Evolutionary conservation across 805 yeast genomes (phyloP).

Genomic region (Naumovozyma castellii): DNA sequence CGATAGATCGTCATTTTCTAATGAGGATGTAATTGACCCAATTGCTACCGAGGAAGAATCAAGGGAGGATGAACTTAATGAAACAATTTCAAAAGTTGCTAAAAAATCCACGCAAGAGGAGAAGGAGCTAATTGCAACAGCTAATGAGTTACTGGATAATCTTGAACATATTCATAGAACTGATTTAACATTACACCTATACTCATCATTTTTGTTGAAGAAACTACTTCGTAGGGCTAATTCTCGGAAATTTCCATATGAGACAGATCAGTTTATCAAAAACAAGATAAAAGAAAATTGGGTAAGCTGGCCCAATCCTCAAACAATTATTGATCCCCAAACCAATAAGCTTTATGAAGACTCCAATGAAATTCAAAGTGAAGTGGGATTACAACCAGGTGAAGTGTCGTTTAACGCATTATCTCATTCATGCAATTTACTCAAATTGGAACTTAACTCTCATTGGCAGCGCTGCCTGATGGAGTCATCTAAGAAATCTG

Average conservation of each 20-base stretch:
- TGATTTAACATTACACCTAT: conserved; percentile 59
- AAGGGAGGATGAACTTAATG: too few species aligned
- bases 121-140: conserved; percentile 10
- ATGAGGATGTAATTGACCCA: too few species aligned
- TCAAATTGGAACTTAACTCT: conserved; percentile 21
- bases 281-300: conserved; percentile 34
- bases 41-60: too few species aligned
- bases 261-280: conserved; percentile 30
- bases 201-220: conserved; percentile 40
- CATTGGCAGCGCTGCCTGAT: conserved; percentile 21
- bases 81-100: too few species aligned
- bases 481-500: conserved; percentile 10
- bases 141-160: conserved; percentile 28
- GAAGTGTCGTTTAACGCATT: conserved; percentile 21
- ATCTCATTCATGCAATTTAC: conserved; percentile 18
- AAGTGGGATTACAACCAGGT: conserved; percentile 9
- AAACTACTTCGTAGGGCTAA: conserved; percentile 20
- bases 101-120: conserved; percentile 3
- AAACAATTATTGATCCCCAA: conserved; percentile 24
- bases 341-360: conserved; percentile 22
- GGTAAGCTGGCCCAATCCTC: conserved; percentile 52
- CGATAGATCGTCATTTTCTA: too few species aligned
- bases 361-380: neutral
- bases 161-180: conserved; percentile 42
- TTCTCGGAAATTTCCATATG: conserved; percentile 20